These are phyloP conservation scores for Thyridium curvatum DNA, from an alignment of 2,329 filamentous ascomycete species.

Conservation along the genomic window DNA sequence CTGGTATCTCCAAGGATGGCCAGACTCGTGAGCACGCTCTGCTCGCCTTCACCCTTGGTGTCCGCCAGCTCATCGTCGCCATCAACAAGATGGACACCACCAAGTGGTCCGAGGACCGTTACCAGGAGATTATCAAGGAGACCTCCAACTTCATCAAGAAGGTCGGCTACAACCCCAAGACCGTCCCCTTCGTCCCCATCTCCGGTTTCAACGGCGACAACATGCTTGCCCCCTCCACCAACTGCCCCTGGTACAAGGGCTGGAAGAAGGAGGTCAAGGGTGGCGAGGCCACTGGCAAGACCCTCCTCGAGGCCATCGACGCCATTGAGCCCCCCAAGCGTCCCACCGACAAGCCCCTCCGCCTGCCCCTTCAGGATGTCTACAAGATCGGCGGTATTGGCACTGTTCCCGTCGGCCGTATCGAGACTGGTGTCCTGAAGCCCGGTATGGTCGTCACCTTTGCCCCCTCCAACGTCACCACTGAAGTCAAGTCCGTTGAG, in stretches of 20 bases:
- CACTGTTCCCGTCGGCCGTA: conserved; percentile 99
- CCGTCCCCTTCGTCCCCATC: conserved; percentile 97
- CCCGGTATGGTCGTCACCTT: conserved; percentile 94
- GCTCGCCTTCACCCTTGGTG: conserved; percentile 99
- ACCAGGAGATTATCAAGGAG: conserved; percentile 99
- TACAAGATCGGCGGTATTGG: conserved; percentile 99
- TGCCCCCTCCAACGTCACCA: conserved; percentile 97
- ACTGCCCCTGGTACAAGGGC: conserved; percentile 99
- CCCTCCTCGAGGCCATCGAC: conserved; percentile 98
- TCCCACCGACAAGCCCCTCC: conserved; percentile 98
- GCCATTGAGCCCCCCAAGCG: conserved; percentile 87
- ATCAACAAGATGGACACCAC: conserved; percentile 99
- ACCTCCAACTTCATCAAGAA: conserved; percentile 99
- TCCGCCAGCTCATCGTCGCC: conserved; percentile 99
- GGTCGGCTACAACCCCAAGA: conserved; percentile 99
- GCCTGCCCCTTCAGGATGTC: conserved; percentile 99
- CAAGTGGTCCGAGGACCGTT: conserved; percentile 96
- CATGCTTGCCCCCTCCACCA: conserved; percentile 86
- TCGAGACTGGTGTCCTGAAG: conserved; percentile 98
- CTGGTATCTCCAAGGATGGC: conserved; percentile 99
- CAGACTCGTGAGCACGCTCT: conserved; percentile 99
- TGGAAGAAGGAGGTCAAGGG: conserved; percentile 95
- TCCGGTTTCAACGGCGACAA: conserved; percentile 99
- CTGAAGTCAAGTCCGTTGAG: conserved; percentile 99
- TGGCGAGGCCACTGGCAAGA: conserved; percentile 86